Base-by-base conservation (phyloP, 352 stramenopile species). In the Phytophthora hibernalis region DNA sequence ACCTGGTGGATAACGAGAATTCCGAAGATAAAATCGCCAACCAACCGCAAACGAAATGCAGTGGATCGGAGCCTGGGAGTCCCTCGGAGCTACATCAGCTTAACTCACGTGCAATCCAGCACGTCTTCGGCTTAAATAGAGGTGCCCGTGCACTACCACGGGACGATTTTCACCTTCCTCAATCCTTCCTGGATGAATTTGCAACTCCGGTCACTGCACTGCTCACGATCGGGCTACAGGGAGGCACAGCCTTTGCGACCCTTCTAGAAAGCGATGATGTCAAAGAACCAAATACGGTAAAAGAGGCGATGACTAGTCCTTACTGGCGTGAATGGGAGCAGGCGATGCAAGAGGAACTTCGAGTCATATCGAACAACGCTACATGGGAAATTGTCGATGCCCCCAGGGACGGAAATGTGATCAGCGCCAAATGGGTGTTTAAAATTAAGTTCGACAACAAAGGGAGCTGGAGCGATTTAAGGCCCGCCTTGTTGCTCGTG, bases 381-480 rank as follows among this genome's bases (percentile, higher is more conserved):
- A 54, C 48, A 5, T 54, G 48, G 28, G 16, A 10, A 13, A 22
- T 54, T 15, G 48, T 54, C 5, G 24, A 54, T 16, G 13, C 28
- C 3, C 48, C 48, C 10, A 20, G 16, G 2, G 26, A 40, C 15
- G 26, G 16, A 37, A 54, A 54, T 6, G 1, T 42, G 26, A 40
- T 54, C 9, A 42, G 21, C 2, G 6, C 48, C 1, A 54, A 54
- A 24, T 54, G 48, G 48, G 24, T 54, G 15, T 54, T 54, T n/a
- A 37, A 40, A 13, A 11, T 54, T 0, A 42, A 54, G 48, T 30
- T 54, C 11, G 48, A n/a, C 28, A 54, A 12, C 48, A 37, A 26
- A 16, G 44, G 56, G 22, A 64, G 2, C 9, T 50, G 0, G 56
- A 64, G 37, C 12, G 44, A 3, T 64, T 64, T 24, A 56, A 64